phyloP scores from a whole-genome alignment of 179 eudicot genomes.

The Sideroxylon spinosum region DNA sequence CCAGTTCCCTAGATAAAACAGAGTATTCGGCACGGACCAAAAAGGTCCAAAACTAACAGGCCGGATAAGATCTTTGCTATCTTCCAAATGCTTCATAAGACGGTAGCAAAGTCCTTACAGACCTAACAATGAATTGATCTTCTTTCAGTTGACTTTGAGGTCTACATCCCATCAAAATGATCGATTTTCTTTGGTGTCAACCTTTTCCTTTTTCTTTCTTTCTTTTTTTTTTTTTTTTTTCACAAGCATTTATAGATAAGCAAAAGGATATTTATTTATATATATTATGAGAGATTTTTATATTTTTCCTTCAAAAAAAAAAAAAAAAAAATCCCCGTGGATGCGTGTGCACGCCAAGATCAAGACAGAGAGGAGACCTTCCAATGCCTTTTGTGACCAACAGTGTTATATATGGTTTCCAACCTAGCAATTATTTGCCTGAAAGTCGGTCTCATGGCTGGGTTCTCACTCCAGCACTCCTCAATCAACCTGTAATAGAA shows the following conservation, averaged over 20 bases:
- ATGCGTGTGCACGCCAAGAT: no score
- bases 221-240: neutral
- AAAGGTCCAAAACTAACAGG: no score
- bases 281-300: neutral
- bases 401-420: constrained; percentile 47
- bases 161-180: no score
- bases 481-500: constrained; percentile 61
- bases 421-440: constrained; percentile 65
- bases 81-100: neutral
- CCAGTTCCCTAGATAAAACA: neutral
- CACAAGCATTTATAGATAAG: neutral
- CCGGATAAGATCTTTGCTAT: neutral
- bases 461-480: constrained; percentile 76
- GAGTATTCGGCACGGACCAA: neutral
- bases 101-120: neutral
- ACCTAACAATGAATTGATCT: no score
- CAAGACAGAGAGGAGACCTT: constrained; percentile 45
- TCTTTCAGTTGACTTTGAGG: no score
- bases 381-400: constrained; percentile 66
- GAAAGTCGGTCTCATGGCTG: constrained; percentile 74
- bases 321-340: neutral
- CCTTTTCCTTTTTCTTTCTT: no score
- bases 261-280: neutral
- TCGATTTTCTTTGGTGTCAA: no score
- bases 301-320: neutral